phyloP scores from a whole-genome alignment of 805 yeast genomes.

The Pichia ethanolica region DNA sequence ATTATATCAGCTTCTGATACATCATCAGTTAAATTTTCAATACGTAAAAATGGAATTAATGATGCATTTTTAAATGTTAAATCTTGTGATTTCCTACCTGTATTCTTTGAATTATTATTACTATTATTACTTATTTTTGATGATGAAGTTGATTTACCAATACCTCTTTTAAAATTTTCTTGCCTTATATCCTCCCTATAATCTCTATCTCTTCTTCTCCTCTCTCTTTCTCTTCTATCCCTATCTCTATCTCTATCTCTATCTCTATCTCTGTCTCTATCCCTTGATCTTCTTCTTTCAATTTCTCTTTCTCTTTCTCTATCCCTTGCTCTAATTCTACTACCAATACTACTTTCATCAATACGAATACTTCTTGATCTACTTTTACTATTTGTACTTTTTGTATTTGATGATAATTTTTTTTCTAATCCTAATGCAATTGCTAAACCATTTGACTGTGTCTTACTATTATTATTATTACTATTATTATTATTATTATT shows the following conservation, averaged over 20 bases:
- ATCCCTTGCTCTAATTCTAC: not conserved
- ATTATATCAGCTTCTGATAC: slow-evolving; percentile 25
- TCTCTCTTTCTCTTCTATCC: not conserved
- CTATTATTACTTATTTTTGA: no score
- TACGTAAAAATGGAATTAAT: slow-evolving; percentile 20
- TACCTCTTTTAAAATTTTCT: not conserved
- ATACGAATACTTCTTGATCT: not conserved
- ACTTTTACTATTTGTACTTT: no score
- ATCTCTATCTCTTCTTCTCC: not conserved
- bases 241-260: no score
- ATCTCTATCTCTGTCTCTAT: no score
- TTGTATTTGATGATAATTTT: no score
- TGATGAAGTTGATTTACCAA: not conserved
- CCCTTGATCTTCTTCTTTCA: no score
- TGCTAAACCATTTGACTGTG: not conserved
- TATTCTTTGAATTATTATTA: not conserved
- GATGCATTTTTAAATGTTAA: slow-evolving; percentile 21
- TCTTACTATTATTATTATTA: no score
- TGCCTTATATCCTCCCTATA: not conserved
- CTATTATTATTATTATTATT: no score
- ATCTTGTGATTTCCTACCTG: not conserved
- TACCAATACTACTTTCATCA: not conserved
- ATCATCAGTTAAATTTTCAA: slow-evolving; percentile 26
- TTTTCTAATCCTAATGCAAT: not conserved
- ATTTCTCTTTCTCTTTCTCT: not conserved